Conservation (phyloP, 1,284 basidiomycete genomes). For the Marasmius fiardii region DNA sequence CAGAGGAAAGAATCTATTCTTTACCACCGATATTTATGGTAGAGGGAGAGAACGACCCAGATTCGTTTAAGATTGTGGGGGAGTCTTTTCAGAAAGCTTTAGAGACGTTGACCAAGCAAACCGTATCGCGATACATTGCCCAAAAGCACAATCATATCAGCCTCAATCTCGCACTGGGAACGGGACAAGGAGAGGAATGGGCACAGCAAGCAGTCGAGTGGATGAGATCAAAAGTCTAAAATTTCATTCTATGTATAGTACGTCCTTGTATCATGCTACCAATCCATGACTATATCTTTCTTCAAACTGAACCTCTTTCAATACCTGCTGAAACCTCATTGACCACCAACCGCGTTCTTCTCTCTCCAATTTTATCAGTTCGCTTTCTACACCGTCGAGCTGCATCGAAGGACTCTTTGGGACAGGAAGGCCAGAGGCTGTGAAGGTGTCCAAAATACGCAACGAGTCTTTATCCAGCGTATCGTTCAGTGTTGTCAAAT, state of each 20-base stretch:
- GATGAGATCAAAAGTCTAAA: constrained; percentile 25
- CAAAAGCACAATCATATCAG: constrained; percentile 64
- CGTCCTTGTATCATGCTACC: background rate
- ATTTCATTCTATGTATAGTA: too few species aligned
- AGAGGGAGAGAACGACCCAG: constrained; percentile 49
- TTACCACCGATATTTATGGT: constrained; percentile 47
- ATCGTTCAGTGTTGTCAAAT: background rate
- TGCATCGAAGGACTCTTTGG: constrained; percentile 70
- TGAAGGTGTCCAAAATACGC: constrained; percentile 47
- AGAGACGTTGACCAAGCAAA: constrained; percentile 25
- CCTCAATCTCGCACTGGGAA: constrained; percentile 42
- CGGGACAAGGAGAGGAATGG: constrained; percentile 61
- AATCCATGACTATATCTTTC: background rate
- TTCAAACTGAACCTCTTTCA: constrained; percentile 43
- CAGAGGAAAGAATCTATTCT: constrained; percentile 27
- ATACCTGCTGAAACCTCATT: constrained; percentile 65
- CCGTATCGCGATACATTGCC: constrained; percentile 32
- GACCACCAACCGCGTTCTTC: constrained; percentile 82
- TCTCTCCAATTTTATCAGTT: constrained; percentile 38
- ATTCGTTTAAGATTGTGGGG: constrained; percentile 32
- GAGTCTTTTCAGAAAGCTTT: constrained; percentile 34
- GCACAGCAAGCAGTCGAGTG: constrained; percentile 47
- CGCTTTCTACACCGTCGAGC: constrained; percentile 26
- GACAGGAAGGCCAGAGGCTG: constrained; percentile 57
- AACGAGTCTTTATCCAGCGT: constrained; percentile 34